Evolutionary conservation across 2,329 filamentous ascomycete species (phyloP).

Genomic region (Trichoderma endophyticum): DNA sequence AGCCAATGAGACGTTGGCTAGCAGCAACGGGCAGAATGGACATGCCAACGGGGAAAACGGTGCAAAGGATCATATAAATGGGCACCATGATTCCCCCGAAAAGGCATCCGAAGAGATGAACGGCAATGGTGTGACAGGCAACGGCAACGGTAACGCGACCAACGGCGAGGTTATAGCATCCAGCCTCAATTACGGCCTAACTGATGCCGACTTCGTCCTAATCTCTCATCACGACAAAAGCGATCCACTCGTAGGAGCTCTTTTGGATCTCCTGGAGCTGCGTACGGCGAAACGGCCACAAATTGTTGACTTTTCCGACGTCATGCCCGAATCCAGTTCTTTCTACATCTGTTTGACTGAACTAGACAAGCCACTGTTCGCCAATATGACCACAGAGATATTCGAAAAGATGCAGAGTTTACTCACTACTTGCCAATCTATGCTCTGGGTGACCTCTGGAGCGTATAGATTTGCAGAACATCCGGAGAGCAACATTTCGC

Average conservation of each 20-base stretch:
- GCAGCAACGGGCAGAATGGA: background rate
- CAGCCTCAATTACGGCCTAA: background rate
- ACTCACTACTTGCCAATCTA: conserved; percentile 34
- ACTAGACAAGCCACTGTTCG: conserved; percentile 43
- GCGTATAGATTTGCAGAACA: conserved; percentile 36
- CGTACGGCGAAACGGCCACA: conserved; percentile 23
- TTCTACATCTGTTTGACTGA: conserved; percentile 43
- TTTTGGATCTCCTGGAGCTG: conserved; percentile 25
- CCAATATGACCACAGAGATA: conserved; percentile 35
- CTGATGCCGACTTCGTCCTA: conserved; percentile 24
- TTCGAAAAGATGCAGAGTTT: conserved; percentile 39
- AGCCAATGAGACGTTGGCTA: conserved; percentile 20
- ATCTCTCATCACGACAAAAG: conserved; percentile 24
- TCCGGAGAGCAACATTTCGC: conserved; percentile 43
- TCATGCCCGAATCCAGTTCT: conserved; percentile 19
- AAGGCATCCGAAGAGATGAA: background rate
- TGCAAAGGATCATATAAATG: background rate
- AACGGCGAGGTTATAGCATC: background rate
- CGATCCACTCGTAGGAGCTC: conserved; percentile 23
- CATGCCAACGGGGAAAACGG: background rate
- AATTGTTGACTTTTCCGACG: conserved; percentile 22
- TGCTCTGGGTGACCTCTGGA: conserved; percentile 41
- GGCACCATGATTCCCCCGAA: background rate
- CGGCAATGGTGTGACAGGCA: background rate
- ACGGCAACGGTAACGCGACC: background rate